Evolutionary conservation across 192 early-diverging fungal genomes (phyloP), one percentile per base, ranked within the genome.

Genomic region (Backusella circina): DNA sequence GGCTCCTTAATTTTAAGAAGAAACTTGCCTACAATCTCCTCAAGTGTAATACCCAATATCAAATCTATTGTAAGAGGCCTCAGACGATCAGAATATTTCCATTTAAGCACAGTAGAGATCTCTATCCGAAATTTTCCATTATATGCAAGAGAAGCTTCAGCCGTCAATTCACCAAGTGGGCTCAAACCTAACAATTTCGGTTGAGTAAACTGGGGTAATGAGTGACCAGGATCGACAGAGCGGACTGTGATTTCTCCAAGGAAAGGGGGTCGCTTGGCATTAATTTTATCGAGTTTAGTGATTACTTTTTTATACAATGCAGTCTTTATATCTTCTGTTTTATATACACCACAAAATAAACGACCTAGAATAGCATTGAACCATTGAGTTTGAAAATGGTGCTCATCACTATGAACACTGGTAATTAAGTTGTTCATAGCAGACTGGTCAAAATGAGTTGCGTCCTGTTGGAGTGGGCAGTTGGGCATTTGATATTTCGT

Each of bases 331-430:
- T 80, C 81, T n/a, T 92, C 84, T 7, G 91, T 91, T 65, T 87
- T 86, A 77, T 93, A 91, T 1, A 90, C 84, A 23, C 88, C 91
- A 30, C 96, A 83, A 72, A 98, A 98, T 21, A 92, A 31, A 4
- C 95, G 85, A 0, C 95, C 94, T 7, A 95, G 76, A 7, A 97
- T 82, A 4, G 94, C 95, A 76, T 97, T 97, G 8, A 97, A 87
- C 95, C 95, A 96, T 64, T 86, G 85, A 13, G 81, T 80, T 33
- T 88, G 83, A 44, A 87, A 82, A 36, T 88, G 87, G 21, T 81
- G 77, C 50, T 91, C 90, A 72, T 90, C 87, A 16, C 84, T 83
- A 18, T 87, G 82, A 77, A 95, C 81, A 69, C 84, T 77, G 44
- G 73, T 44, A 7, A 84, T 80, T 37, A 88, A 16, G 37, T 84